Evolutionary conservation across 345 rosid species (phyloP).

Genomic region (Linum trigynum): DNA sequence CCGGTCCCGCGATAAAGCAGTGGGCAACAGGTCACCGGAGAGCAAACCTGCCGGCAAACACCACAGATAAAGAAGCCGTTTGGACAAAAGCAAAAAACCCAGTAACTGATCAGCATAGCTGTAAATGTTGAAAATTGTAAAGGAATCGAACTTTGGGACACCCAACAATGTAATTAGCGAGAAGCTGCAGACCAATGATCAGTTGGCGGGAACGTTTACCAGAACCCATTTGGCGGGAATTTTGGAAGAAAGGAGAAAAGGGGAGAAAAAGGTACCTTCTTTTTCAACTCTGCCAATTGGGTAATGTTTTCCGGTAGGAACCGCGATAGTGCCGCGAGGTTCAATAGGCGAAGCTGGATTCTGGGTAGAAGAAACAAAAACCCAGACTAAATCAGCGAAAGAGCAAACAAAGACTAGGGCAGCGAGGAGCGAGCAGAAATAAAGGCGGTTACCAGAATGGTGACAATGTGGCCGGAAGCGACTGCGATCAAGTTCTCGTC

Average conservation of each 20-base stretch:
- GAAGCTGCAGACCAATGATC: not conserved
- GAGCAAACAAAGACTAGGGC: not conserved
- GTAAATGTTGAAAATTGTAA: too few species aligned
- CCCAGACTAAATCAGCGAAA: not conserved
- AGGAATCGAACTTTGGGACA: too few species aligned
- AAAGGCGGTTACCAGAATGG: slow-evolving; percentile 46
- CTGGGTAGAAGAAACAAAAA: slow-evolving; percentile 21
- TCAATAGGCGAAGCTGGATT: slow-evolving; percentile 80
- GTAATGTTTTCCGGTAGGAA: slow-evolving; percentile 45
- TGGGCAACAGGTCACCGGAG: slow-evolving; percentile 48
- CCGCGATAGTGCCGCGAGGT: slow-evolving; percentile 68
- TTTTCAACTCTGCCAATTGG: slow-evolving; percentile 49
- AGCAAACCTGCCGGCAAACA: slow-evolving; percentile 37
- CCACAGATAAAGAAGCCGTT: too few species aligned
- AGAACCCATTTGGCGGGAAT: not conserved
- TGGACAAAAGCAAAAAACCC: too few species aligned
- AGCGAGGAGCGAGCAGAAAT: not conserved
- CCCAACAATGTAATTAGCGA: too few species aligned
- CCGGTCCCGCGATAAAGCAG: slow-evolving; percentile 55
- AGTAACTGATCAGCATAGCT: too few species aligned
- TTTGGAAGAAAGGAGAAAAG: not conserved
- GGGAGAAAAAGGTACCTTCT: slow-evolving; percentile 36
- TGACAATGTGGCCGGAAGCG: slow-evolving; percentile 75
- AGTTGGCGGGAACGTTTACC: not conserved
- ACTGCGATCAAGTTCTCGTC: slow-evolving; percentile 83